Evolutionary conservation across 805 yeast species (phyloP).

Genomic region (Suhomyces faveliae): DNA sequence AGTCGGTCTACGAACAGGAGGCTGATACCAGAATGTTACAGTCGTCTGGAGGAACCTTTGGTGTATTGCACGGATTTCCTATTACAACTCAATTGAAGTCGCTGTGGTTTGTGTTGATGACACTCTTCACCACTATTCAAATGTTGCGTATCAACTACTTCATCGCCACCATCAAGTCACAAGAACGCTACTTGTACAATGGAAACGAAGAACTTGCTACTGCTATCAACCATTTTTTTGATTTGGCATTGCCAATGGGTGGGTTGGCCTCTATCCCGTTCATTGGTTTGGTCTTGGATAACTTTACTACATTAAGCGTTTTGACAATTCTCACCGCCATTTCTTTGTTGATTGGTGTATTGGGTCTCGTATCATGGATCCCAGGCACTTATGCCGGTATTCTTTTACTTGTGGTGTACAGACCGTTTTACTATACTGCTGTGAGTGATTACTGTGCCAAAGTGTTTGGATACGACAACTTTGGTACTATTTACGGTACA

Average conservation of each 20-base stretch:
- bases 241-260: conserved; percentile 83
- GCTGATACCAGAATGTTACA: conserved; percentile 55
- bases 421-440: conserved; percentile 92
- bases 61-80: conserved; percentile 67
- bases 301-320: conserved; percentile 59
- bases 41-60: conserved; percentile 45
- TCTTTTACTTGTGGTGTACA: conserved; percentile 67
- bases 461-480: conserved; percentile 88
- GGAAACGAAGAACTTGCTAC: conserved; percentile 46
- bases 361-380: conserved; percentile 60
- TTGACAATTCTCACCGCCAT: conserved; percentile 50
- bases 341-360: conserved; percentile 65
- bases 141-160: conserved; percentile 92
- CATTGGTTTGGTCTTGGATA: conserved; percentile 78
- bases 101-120: conserved; percentile 78
- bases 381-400: conserved; percentile 70
- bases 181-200: conserved; percentile 66
- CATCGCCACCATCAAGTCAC: conserved; percentile 84
- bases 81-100: conserved; percentile 51
- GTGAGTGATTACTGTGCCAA: conserved; percentile 90
- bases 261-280: conserved; percentile 86
- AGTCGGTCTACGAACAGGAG: conserved; percentile 64
- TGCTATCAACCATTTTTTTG: conserved; percentile 66
- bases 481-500: conserved; percentile 89
- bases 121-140: conserved; percentile 76